phyloP scores from a whole-genome alignment of 2,329 filamentous ascomycete genomes.

The Hypoxylon rubiginosum region DNA sequence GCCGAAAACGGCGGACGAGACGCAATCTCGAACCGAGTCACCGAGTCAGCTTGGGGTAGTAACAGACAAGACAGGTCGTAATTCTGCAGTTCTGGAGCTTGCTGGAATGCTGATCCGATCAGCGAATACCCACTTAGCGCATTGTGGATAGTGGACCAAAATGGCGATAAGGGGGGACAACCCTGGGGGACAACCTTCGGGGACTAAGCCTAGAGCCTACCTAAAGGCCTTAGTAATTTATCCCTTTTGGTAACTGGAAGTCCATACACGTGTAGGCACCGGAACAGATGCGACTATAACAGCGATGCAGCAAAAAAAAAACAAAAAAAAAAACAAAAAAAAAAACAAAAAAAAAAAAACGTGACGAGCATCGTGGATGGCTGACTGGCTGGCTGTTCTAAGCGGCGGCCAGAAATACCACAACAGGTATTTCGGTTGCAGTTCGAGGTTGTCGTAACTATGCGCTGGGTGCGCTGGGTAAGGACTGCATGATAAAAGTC shows the following conservation, averaged over 20 bases:
- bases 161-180: constrained; percentile 23
- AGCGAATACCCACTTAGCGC: constrained; percentile 28
- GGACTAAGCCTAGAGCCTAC: neutral
- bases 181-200: constrained; percentile 4
- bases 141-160: constrained; percentile 2
- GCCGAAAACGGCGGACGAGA: constrained; percentile 40
- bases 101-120: constrained; percentile 21
- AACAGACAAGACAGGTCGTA: neutral
- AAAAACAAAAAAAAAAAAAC: neutral
- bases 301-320: no score
- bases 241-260: neutral
- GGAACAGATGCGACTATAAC: neutral
- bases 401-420: constrained; percentile 2
- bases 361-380: neutral
- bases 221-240: neutral
- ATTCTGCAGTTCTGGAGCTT: neutral
- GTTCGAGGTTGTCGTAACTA: no score
- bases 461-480: neutral
- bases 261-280: neutral
- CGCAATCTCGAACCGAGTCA: constrained; percentile 32
- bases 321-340: no score
- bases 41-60: constrained; percentile 34
- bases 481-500: neutral
- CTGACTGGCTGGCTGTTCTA: neutral
- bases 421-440: constrained; percentile 5